Evolutionary conservation across 2,329 filamentous ascomycete genomes (phyloP), one percentile per base, ranked within the genome.

Genomic region (Ascochyta koolunga): DNA sequence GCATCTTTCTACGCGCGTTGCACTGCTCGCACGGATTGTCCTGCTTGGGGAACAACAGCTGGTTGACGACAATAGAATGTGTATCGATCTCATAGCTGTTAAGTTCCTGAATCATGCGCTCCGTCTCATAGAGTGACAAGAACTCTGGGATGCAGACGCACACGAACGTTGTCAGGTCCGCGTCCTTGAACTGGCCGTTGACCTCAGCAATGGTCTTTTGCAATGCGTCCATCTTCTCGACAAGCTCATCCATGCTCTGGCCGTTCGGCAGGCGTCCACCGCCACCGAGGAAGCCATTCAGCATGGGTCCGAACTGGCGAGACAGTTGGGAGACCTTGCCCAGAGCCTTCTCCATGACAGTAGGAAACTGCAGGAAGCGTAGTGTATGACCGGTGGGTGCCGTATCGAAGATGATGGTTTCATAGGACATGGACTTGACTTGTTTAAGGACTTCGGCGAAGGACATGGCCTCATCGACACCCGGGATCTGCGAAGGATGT

Each of bases 381-480:
- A 99, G 88, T 1, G 95, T 99, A 83, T 99, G 95, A 65, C 95
- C 95, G 15, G 95, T 99, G 15, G 95, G 95, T 3, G 95, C 95
- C 29, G 95, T 99, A 77, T 99, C 95, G 84, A 99, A 99, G 77
- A 99, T 91, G 79, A 99, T 98, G 70, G 93, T 91, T 77, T 98
- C 95, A 84, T 99, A 99, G 43, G 92, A 96, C 73, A 98, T 89
- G 35, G 91, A 96, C 80, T 98, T 98, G 80, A 99, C 95, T 79
- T 99, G 95, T 79, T 99, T 99, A 70, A 99, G 85, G 61, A 99
- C 95, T 80, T 99, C 95, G 75, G 95, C 95, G 73, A 99, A 99
- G 52, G 93, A 97, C 95, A 99, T 99, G 76, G 95, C 95, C 78
- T 99, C 95, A 75, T 99, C 95, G 59, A 99, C 96, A 78, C 95